phyloP scores from a whole-genome alignment of 768 basidiomycete genomes.

The Leccinum disarticulatum region DNA sequence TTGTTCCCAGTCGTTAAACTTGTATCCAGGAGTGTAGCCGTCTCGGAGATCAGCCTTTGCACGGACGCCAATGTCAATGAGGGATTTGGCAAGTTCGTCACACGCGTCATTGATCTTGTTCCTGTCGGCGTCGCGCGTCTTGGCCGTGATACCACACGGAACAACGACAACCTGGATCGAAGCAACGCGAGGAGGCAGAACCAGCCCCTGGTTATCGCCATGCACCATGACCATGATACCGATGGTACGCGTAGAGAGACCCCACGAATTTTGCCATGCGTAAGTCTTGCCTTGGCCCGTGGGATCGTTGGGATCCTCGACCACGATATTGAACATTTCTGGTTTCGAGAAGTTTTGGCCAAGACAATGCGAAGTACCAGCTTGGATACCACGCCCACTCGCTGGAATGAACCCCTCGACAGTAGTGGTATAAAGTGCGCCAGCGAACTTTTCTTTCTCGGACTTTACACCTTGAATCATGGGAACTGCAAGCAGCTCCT shows the following conservation, averaged over 20 bases:
- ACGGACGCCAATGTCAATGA: slow-evolving; percentile 73
- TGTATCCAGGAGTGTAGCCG: slow-evolving; percentile 97
- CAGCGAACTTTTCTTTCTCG: slow-evolving; percentile 99
- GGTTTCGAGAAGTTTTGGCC: slow-evolving; percentile 97
- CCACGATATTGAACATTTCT: slow-evolving; percentile 97
- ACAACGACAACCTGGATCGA: slow-evolving; percentile 87
- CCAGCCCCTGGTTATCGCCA: slow-evolving; percentile 95
- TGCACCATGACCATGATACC: slow-evolving; percentile 99
- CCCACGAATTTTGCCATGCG: slow-evolving; percentile 99
- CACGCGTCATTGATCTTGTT: slow-evolving; percentile 74
- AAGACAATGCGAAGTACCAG: slow-evolving; percentile 94
- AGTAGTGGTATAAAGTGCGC: slow-evolving; percentile 96
- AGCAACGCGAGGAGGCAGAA: slow-evolving; percentile 97
- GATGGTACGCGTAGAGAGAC: slow-evolving; percentile 91
- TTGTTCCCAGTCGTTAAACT: slow-evolving; percentile 99
- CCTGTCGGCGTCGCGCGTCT: slow-evolving; percentile 67
- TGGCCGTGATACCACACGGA: slow-evolving; percentile 92
- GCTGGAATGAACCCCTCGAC: slow-evolving; percentile 98
- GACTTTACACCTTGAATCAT: slow-evolving; percentile 97
- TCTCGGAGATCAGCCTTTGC: slow-evolving; percentile 92
- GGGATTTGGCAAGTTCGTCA: slow-evolving; percentile 68
- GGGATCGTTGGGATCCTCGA: slow-evolving; percentile 87
- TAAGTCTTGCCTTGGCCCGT: slow-evolving; percentile 67
- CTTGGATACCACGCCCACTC: slow-evolving; percentile 96
- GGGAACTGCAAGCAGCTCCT: slow-evolving; percentile 95